Conservation (phyloP, 2,329 filamentous ascomycete species). For the Epichloe elymi region DNA sequence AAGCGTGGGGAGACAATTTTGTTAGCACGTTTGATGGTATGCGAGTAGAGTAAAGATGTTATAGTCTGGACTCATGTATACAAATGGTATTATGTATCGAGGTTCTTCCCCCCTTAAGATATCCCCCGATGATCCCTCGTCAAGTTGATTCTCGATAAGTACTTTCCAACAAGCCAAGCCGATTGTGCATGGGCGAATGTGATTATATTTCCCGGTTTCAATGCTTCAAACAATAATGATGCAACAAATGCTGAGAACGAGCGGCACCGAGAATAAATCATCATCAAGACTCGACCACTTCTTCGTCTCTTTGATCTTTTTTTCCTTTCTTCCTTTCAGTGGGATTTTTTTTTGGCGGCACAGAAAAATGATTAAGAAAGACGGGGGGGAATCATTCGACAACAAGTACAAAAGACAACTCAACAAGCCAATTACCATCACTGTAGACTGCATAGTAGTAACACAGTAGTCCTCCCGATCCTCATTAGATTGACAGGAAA, state of each 20-base stretch:
- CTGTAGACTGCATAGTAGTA: constrained; percentile 11
- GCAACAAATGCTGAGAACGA: too few relatives aligned
- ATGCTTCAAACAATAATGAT: too few relatives aligned
- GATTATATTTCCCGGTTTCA: not conserved
- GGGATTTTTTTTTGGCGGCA: not conserved
- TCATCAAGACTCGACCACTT: not conserved
- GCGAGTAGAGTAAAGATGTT: too few relatives aligned
- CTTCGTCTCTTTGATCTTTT: not conserved
- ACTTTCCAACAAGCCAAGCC: not conserved
- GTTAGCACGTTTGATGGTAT: too few relatives aligned
- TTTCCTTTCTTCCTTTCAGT: not conserved
- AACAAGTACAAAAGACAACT: constrained; percentile 19
- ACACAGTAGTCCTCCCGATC: constrained; percentile 5
- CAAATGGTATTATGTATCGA: too few relatives aligned
- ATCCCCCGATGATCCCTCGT: too few relatives aligned
- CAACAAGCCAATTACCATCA: constrained; percentile 19
- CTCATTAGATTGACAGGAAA: constrained; percentile 1
- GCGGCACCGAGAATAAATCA: too few relatives aligned
- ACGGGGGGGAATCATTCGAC: constrained; percentile 27
- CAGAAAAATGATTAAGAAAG: constrained; percentile 10
- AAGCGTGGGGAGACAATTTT: too few relatives aligned
- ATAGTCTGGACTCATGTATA: too few relatives aligned
- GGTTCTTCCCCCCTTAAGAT: too few relatives aligned
- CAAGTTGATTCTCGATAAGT: not conserved
- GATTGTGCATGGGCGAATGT: not conserved